These are phyloP conservation scores for Xylaria polymorpha DNA, from an alignment of 2,329 filamentous ascomycete genomes.

Conservation along the genomic window DNA sequence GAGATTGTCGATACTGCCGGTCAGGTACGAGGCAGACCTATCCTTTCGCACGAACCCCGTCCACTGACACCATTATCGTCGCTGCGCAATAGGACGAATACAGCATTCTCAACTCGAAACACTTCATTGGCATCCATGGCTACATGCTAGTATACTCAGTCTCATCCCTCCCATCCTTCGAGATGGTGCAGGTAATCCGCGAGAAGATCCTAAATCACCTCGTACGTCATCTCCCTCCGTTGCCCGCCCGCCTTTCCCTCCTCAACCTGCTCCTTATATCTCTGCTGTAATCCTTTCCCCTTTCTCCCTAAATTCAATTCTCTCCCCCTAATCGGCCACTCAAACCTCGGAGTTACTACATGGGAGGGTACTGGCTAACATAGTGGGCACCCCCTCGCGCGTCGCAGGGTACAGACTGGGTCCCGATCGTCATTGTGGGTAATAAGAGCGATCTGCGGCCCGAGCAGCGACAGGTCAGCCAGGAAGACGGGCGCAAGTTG, in stretches of 20 bases:
- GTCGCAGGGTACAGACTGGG: slow-evolving; percentile 80
- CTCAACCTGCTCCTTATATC: slow-evolving; percentile 8
- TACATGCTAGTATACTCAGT: slow-evolving; percentile 99
- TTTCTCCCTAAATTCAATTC: background rate
- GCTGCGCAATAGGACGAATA: slow-evolving; percentile 82
- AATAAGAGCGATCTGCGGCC: slow-evolving; percentile 96
- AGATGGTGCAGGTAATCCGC: slow-evolving; percentile 95
- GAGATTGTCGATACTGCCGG: slow-evolving; percentile 99
- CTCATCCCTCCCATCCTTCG: slow-evolving; percentile 90
- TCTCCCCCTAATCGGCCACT: background rate
- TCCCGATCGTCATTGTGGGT: slow-evolving; percentile 93
- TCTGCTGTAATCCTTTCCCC: background rate
- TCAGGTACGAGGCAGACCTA: slow-evolving; percentile 68
- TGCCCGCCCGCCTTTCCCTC: background rate
- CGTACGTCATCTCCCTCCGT: slow-evolving; percentile 62
- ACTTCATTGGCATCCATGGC: slow-evolving; percentile 98
- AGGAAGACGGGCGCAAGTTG: slow-evolving; percentile 86
- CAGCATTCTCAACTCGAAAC: slow-evolving; percentile 97
- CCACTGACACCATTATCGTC: slow-evolving; percentile 14
- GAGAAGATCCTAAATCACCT: slow-evolving; percentile 98
- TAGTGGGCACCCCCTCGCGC: slow-evolving; percentile 9
- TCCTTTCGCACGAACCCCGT: background rate
- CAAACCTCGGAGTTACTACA: slow-evolving; percentile 16
- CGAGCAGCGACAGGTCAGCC: slow-evolving; percentile 89
- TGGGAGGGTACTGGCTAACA: slow-evolving; percentile 18